phyloP scores from a whole-genome alignment of 352 stramenopile genomes.

The Phytophthora megakarya region DNA sequence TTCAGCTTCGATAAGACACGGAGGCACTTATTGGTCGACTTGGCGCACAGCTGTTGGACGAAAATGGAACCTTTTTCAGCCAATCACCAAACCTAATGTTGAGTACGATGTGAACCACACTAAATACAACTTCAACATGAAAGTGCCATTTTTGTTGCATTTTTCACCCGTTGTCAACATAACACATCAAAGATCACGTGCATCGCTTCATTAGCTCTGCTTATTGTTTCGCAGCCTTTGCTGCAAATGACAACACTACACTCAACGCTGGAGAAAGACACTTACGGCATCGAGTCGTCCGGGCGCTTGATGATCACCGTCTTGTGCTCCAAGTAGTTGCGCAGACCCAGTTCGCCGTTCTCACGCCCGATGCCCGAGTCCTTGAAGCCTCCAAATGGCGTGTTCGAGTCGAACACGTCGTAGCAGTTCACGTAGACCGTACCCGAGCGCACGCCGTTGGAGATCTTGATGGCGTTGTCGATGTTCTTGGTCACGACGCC shows the following conservation, averaged over 20 bases:
- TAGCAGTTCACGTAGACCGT: conserved; percentile 96
- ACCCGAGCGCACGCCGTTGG: conserved; percentile 86
- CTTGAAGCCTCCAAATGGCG: conserved; percentile 90
- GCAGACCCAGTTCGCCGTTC: conserved; percentile 70
- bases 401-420: conserved; percentile 84
- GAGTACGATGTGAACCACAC: background rate
- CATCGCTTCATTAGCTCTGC: conserved; percentile 17
- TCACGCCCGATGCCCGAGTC: conserved; percentile 87
- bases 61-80: conserved; percentile 2
- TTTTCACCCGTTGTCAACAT: no score
- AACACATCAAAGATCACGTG: background rate
- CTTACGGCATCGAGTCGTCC: conserved; percentile 44
- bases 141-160: no score
- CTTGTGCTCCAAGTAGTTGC: conserved; percentile 83
- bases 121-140: background rate
- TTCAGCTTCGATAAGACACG: conserved; percentile 6
- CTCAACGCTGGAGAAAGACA: conserved; percentile 15
- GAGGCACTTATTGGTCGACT: no score
- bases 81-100: conserved; percentile 19
- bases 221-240: conserved; percentile 13
- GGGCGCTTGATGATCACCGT: conserved; percentile 75
- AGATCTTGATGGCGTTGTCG: conserved; percentile 86
- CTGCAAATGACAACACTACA: conserved; percentile 19
- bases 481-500: conserved; percentile 91
- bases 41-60: conserved; percentile 9